A percentile compares a stretch with the other conserved stretches of the same genome.
phyloP scores from a whole-genome alignment of 305 asterid species.

The Fraxinus greggii region DNA sequence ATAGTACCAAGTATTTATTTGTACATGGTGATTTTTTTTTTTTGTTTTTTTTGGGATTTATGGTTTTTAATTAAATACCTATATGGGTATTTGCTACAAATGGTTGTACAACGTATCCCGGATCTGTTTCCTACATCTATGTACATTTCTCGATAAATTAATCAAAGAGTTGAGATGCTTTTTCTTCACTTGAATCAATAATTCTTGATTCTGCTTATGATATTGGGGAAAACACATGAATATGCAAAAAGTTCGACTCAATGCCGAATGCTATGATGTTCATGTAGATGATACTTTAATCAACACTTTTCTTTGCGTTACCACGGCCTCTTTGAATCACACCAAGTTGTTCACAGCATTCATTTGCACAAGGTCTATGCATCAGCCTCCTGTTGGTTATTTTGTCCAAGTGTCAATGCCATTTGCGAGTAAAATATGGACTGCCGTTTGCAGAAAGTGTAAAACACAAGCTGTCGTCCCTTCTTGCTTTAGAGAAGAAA shows the following conservation, averaged over 20 bases:
- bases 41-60: constrained; percentile 12
- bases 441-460: constrained; percentile 37
- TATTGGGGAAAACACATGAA: background rate
- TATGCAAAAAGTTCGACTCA: background rate
- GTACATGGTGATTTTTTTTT: constrained; percentile 29
- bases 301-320: too few relatives aligned
- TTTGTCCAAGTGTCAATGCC: constrained; percentile 36
- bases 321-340: too few relatives aligned
- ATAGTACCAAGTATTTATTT: constrained; percentile 16
- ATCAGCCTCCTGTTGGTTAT: constrained; percentile 33
- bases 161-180: background rate
- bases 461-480: constrained; percentile 33
- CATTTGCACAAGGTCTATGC: constrained; percentile 40
- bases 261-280: background rate
- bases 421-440: constrained; percentile 27
- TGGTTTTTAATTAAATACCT: constrained; percentile 16
- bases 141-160: background rate
- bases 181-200: background rate
- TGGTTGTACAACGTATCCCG: background rate
- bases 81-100: background rate
- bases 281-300: background rate
- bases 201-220: background rate
- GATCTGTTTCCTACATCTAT: background rate
- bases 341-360: constrained; percentile 29
- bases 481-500: constrained; percentile 15